Percentiles rank a stretch among this genome's conserved stretches.
Conservation (phyloP, 768 basidiomycete genomes). For the Kockovaella imperatae region DNA sequence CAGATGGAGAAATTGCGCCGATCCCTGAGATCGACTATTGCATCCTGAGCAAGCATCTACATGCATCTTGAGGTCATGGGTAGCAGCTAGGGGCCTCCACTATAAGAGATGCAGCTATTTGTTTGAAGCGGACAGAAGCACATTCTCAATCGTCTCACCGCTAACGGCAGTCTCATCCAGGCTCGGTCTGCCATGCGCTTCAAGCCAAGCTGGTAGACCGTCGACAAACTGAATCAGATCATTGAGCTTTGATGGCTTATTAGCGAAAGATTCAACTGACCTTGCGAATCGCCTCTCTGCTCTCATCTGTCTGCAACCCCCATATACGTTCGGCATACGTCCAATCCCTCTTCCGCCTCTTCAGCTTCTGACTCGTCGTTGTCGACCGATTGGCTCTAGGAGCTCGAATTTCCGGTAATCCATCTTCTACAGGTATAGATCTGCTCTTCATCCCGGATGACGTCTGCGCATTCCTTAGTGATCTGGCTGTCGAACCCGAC, state of each 20-base stretch:
- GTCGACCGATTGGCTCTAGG: background rate
- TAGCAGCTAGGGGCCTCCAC: no score
- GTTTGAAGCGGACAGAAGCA: no score
- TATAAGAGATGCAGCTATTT: no score
- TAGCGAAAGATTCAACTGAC: constrained; percentile 9
- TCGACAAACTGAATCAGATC: no score
- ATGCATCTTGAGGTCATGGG: background rate
- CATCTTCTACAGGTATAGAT: constrained; percentile 1
- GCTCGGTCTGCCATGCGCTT: no score
- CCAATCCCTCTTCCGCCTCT: constrained; percentile 24
- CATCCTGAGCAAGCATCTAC: background rate
- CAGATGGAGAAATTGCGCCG: background rate
- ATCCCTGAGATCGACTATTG: background rate
- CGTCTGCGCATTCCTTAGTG: background rate
- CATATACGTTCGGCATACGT: constrained; percentile 26
- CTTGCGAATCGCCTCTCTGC: constrained; percentile 3
- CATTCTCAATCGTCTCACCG: no score
- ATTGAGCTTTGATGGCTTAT: no score
- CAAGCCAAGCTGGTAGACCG: no score
- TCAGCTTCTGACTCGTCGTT: constrained; percentile 1
- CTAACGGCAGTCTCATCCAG: no score
- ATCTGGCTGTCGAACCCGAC: background rate
- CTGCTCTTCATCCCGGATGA: background rate
- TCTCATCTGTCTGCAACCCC: constrained; percentile 5
- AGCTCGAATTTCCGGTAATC: background rate